Evolutionary conservation across 2,329 filamentous ascomycete genomes (phyloP), one percentile per base, ranked within the genome.

Genomic region (Lasiodiplodia hormozganensis): DNA sequence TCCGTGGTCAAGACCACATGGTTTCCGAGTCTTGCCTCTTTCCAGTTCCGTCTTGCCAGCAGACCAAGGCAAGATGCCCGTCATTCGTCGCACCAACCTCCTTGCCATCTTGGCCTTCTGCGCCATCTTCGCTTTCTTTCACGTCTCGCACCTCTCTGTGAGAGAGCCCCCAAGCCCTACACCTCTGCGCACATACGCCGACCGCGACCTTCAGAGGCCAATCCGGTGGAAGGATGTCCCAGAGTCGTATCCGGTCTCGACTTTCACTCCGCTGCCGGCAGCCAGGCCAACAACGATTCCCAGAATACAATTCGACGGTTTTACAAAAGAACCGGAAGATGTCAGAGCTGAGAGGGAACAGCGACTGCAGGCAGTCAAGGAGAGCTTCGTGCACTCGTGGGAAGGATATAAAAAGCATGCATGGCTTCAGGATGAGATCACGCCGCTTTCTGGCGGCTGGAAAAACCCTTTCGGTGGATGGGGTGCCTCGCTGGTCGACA

Each of bases 401-500:
- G 76, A 81, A 14, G 82, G 84, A 34, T 89, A 89, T 74, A 85
- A 82, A 69, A 74, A 80, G 54, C 74, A 83, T 64, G 86, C 86
- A 1, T 88, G 85, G 85, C 74, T 83, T 57, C 77, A 81, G 18
- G 86, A 88, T 70, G 86, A 88, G 75, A 74, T 88, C 10, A 74
- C 76, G 31, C 86, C 86, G 12, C 77, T 87, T 2, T 80, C 80
- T 21, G 85, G 84, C 51, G 73, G 74, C n/a, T 79, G 74, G 21
- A 84, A 81, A 68, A 82, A 85, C 67, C 77, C 78, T 0, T 87
- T 87, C 72, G 85, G 85, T 11, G 84, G 84, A 28, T 88, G 86
- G 83, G 87, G 82, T 0, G 88, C 87, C 2, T 89, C 87, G 0
- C 75, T 90, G 62, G 84, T 90, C 28, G 88, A 90, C 73, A 79